Evolutionary conservation across 305 asterid genomes (phyloP).

Genomic region (Euphrasia arctica): DNA sequence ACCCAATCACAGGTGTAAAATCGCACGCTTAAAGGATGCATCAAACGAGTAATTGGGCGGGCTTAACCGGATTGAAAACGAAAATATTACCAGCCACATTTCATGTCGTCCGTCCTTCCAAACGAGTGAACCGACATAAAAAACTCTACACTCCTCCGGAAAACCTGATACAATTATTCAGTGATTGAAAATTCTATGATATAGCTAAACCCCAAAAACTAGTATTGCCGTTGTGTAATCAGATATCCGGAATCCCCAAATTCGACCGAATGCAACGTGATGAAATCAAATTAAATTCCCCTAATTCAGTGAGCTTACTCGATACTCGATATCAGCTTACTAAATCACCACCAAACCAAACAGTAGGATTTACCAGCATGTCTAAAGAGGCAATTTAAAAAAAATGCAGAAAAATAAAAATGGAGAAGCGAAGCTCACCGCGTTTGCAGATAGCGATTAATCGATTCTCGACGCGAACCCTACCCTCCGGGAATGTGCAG

Average conservation of each 20-base stretch:
- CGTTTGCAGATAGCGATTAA: not conserved
- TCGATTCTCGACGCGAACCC: conserved; percentile 19
- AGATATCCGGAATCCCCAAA: not conserved
- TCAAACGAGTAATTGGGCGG: not conserved
- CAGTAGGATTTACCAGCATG: no score
- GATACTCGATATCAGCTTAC: no score
- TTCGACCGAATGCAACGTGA: not conserved
- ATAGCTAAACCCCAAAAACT: not conserved
- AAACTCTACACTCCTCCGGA: conserved; percentile 2
- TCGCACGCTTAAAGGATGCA: not conserved
- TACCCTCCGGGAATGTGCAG: conserved; percentile 7
- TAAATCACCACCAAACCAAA: no score
- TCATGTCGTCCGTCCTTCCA: not conserved
- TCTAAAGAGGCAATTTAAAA: no score
- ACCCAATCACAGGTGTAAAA: not conserved
- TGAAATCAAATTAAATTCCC: not conserved
- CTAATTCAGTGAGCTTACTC: no score
- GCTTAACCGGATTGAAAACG: not conserved
- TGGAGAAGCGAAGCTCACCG: conserved; percentile 27
- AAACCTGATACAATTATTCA: conserved; percentile 9
- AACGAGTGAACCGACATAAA: not conserved
- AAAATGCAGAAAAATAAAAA: not conserved
- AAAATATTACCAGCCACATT: conserved; percentile 13
- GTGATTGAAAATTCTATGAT: conserved; percentile 5
- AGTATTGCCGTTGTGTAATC: not conserved